Conservation (phyloP, 257 asterid genomes). For the Solanum virginianum region DNA sequence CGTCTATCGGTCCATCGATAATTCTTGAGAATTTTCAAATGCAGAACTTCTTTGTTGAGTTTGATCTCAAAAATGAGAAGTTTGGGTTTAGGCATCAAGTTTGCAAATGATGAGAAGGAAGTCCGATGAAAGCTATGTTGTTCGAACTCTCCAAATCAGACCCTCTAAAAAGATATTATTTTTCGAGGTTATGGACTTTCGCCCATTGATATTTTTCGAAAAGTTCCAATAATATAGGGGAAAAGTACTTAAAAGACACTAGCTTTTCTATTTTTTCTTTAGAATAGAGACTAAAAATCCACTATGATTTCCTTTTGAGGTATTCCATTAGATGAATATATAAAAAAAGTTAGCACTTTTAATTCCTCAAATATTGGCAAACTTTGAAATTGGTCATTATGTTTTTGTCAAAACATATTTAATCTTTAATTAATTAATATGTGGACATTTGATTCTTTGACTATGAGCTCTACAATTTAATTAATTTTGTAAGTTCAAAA, state of each 20-base stretch:
- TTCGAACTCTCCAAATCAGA: no score
- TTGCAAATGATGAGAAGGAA: slow-evolving; percentile 25
- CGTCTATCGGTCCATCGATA: slow-evolving; percentile 49
- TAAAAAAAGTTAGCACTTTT: no score
- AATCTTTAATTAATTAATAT: no score
- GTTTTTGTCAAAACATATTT: no score
- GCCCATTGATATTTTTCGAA: not conserved
- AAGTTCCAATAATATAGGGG: not conserved
- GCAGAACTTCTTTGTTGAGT: slow-evolving; percentile 79
- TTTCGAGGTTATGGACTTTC: no score
- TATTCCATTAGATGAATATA: not conserved
- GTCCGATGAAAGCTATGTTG: not conserved
- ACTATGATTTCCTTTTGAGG: not conserved
- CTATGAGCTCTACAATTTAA: no score
- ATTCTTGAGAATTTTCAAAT: slow-evolving; percentile 72
- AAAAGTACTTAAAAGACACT: not conserved
- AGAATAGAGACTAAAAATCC: not conserved
- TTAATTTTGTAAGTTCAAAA: no score
- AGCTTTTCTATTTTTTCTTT: not conserved
- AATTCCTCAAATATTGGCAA: no score
- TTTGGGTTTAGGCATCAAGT: slow-evolving; percentile 55
- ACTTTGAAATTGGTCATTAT: no score
- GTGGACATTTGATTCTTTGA: no score
- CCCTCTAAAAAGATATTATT: no score
- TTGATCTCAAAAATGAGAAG: slow-evolving; percentile 55